Evolutionary conservation across 805 yeast species (phyloP).

Genomic region (Candida tammaniensis): DNA sequence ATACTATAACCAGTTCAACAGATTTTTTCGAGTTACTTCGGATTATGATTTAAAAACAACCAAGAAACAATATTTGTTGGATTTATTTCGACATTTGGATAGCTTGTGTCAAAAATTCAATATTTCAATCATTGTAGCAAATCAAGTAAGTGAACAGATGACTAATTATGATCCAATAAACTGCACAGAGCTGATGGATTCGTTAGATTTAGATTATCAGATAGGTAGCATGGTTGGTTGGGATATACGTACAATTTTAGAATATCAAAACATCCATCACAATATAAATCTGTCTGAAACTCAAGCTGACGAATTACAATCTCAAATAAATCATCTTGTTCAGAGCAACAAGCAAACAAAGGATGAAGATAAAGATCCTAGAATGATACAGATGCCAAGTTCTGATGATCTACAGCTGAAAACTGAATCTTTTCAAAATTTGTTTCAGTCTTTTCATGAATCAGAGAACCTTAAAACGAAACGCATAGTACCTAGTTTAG

Average conservation of each 20-base stretch:
- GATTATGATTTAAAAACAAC: slow-evolving; percentile 30
- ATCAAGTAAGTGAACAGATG: slow-evolving; percentile 74
- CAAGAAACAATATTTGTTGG: slow-evolving; percentile 41
- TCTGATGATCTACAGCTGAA: too few species aligned
- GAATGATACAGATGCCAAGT: too few species aligned
- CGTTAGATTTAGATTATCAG: slow-evolving; percentile 58
- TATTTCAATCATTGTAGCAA: slow-evolving; percentile 67
- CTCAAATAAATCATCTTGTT: too few species aligned
- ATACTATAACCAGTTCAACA: slow-evolving; percentile 19
- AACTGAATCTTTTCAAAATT: too few species aligned
- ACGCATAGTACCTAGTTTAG: slow-evolving; percentile 29
- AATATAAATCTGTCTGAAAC: too few species aligned
- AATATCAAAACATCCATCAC: too few species aligned
- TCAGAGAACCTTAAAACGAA: too few species aligned
- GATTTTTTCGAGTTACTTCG: slow-evolving; percentile 19
- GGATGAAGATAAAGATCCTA: too few species aligned
- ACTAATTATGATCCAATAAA: slow-evolving; percentile 16
- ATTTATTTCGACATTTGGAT: slow-evolving; percentile 47
- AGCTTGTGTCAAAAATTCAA: slow-evolving; percentile 44
- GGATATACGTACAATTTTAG: slow-evolving; percentile 49
- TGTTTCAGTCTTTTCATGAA: too few species aligned
- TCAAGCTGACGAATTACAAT: too few species aligned
- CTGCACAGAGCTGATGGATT: slow-evolving; percentile 19
- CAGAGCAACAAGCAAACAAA: too few species aligned
- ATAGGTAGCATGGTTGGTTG: slow-evolving; percentile 75